Evolutionary conservation across 768 basidiomycete genomes (phyloP).

Genomic region (Tylopilus subfusipes): DNA sequence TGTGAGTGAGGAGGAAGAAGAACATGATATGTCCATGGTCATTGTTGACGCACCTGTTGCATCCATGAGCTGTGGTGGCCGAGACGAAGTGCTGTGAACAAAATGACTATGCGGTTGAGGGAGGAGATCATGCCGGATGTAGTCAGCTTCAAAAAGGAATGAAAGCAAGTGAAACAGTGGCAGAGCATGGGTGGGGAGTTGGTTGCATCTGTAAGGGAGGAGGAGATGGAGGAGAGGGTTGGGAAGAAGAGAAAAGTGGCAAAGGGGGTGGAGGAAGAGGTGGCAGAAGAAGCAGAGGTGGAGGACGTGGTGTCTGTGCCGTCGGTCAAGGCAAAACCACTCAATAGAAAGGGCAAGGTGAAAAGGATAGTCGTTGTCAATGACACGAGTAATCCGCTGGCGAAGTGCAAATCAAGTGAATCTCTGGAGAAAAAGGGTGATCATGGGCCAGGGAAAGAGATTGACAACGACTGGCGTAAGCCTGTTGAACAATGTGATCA

Average conservation of each 20-base stretch:
- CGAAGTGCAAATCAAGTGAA: conserved; percentile 4
- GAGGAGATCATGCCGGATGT: conserved; percentile 75
- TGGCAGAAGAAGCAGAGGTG: conserved; percentile 26
- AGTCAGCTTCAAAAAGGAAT: conserved; percentile 63
- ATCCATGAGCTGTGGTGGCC: conserved; percentile 17
- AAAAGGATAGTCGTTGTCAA: background rate
- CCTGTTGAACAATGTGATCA: conserved; percentile 54
- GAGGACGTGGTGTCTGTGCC: conserved; percentile 13
- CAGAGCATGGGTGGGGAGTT: conserved; percentile 34
- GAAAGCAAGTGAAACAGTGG: conserved; percentile 39
- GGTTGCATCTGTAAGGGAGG: conserved; percentile 1
- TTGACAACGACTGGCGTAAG: conserved; percentile 68
- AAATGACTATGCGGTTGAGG: conserved; percentile 42
- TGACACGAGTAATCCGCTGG: background rate
- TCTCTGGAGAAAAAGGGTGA: conserved; percentile 12
- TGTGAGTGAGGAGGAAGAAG: background rate
- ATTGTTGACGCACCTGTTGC: conserved; percentile 6
- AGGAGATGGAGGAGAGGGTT: conserved; percentile 20
- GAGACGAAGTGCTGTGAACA: conserved; percentile 54
- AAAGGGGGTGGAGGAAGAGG: conserved; percentile 15
- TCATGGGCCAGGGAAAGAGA: conserved; percentile 3
- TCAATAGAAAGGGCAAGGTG: conserved; percentile 7
- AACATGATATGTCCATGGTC: conserved; percentile 7
- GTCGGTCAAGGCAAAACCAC: conserved; percentile 8
- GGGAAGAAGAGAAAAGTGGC: conserved; percentile 19